Base-by-base conservation (phyloP, 2,329 filamentous ascomycete genomes). In the Drechslerella coelobrocha region DNA sequence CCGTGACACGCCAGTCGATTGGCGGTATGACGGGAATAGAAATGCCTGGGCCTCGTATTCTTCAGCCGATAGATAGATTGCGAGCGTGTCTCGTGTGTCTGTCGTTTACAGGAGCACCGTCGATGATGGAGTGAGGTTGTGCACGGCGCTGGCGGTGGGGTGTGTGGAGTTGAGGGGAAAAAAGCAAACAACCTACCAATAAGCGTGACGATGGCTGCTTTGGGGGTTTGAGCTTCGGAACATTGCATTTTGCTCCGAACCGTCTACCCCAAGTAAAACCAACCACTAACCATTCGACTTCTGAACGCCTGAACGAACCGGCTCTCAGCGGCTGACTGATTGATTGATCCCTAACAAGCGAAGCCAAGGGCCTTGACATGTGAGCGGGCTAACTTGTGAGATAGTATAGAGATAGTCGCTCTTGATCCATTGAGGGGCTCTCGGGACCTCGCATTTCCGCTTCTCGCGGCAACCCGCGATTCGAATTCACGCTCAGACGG, bases 161-260 rank as follows among this genome's bases (percentile, higher is more conserved):
- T 61, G 63, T 37, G 63, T 68, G 63, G 63, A 61, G 63, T 60
- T 60, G 56, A 5, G 4, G 34, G 12, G 12, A 4, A 68, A 68
- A 68, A 68, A 68, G 63, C 63, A 68, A 68, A 61, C 27, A 68
- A 41, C 7, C 39, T 50, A 41, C 55, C 63, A 68, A 61, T 54
- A 54, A 26, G 39, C 51, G 41, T 41, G 50, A 48, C 27, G 39
- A 48, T 54, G 50, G 29, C 48, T 21, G 31, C 43, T 45, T 56
- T 47, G 61, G 53, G 43, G 51, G 21, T 61, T 61, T 54, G 55
- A 50, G 54, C 48, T 55, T 61, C 63, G 63, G 63, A 68, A 68
- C 63, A 61, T 51, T 61, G 56, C 56, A 56, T 29, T 68, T 41
- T 68, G 56, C 56, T 68, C 63, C 63, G 63, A 61, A 60, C 56